phyloP scores from a whole-genome alignment of 176 grass and related monocot genomes.

The Cenchrus fungigraminus region DNA sequence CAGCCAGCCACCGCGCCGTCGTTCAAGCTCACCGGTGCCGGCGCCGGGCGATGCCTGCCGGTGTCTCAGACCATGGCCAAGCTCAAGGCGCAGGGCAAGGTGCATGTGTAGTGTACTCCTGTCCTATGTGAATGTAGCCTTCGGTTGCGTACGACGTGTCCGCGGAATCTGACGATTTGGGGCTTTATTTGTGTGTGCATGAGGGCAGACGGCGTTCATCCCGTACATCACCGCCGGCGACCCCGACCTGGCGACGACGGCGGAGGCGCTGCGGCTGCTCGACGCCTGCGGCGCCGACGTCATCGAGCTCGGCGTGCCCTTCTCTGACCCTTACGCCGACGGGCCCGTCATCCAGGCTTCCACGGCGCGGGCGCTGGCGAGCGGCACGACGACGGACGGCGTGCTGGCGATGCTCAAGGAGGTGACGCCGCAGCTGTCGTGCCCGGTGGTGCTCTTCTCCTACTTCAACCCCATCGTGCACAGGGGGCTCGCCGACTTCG shows the following conservation, averaged over 20 bases:
- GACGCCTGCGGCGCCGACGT: constrained; percentile 68
- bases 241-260: constrained; percentile 73
- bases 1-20: not conserved
- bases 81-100: constrained; percentile 43
- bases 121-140: not conserved
- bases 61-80: constrained; percentile 41
- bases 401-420: constrained; percentile 79
- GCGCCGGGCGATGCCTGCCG: not conserved
- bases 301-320: constrained; percentile 86
- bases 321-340: constrained; percentile 71
- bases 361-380: constrained; percentile 55
- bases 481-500: constrained; percentile 56
- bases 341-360: constrained; percentile 75
- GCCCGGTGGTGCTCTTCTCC: constrained; percentile 79
- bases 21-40: not conserved
- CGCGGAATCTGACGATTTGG: too few species aligned
- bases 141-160: too few species aligned
- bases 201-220: constrained; percentile 49
- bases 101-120: not conserved
- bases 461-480: constrained; percentile 73
- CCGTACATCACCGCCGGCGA: constrained; percentile 91
- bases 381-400: constrained; percentile 48
- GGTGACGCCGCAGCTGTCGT: constrained; percentile 82
- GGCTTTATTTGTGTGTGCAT: not conserved
- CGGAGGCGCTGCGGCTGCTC: constrained; percentile 69